Conservation (phyloP, 768 basidiomycete genomes). For the Russula virescens region DNA sequence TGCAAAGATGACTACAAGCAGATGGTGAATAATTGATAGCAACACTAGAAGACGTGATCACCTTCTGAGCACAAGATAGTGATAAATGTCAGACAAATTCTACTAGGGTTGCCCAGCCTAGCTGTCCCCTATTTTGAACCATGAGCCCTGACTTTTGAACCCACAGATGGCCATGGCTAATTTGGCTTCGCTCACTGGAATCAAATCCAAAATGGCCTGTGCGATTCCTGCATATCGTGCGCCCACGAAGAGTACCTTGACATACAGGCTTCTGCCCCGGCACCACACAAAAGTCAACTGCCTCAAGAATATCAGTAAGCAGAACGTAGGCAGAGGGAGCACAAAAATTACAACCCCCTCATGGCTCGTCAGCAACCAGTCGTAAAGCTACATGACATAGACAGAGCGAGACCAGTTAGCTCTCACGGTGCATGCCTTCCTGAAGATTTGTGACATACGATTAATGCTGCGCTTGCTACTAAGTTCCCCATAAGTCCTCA, state of each 20-base stretch:
- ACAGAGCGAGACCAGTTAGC: neutral
- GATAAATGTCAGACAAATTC: neutral
- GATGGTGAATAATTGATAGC: neutral
- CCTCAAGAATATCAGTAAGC: neutral
- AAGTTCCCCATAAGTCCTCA: neutral
- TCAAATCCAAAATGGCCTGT: neutral
- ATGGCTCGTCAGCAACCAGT: conserved; percentile 10
- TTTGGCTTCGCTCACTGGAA: conserved; percentile 2
- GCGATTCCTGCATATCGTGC: conserved; percentile 19
- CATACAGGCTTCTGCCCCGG: neutral
- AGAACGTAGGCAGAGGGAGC: too few relatives aligned
- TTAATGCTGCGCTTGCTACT: conserved; percentile 9
- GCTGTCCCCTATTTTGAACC: neutral
- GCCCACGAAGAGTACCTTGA: conserved; percentile 3
- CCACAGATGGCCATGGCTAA: neutral
- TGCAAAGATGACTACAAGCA: conserved; percentile 26
- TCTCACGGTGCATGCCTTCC: neutral
- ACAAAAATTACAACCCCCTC: conserved; percentile 1
- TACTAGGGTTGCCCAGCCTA: too few relatives aligned
- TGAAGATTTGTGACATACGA: conserved; percentile 1
- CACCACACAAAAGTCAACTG: conserved; percentile 15
- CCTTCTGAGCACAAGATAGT: conserved; percentile 9
- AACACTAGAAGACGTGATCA: neutral
- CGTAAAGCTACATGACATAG: conserved; percentile 4
- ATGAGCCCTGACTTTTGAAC: neutral